Percentiles rank a stretch among this genome's conserved stretches.
These are phyloP conservation scores for Periglandula ipomoeae DNA, from an alignment of 2,329 filamentous ascomycete species.

Conservation along the genomic window DNA sequence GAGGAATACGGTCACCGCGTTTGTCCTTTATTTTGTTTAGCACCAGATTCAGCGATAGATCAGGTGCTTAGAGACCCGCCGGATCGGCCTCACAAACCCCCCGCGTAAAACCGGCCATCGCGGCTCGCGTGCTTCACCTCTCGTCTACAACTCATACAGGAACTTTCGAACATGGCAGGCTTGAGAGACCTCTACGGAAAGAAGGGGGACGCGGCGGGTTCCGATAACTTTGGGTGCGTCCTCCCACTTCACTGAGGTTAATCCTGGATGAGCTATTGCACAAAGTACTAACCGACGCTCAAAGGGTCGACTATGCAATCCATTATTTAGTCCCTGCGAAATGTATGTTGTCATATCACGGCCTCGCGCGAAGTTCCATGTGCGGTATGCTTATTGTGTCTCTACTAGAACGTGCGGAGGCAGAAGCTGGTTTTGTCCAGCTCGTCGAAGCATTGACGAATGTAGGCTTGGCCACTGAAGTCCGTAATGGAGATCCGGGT, in stretches of 20 bases:
- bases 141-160: background rate
- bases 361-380: background rate
- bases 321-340: constrained; percentile 63
- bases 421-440: constrained; percentile 66
- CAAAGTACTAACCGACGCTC: background rate
- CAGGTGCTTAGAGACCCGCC: too few species aligned
- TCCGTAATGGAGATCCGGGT: constrained; percentile 66
- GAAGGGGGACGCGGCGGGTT: constrained; percentile 16
- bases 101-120: too few species aligned
- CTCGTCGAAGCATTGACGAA: constrained; percentile 66
- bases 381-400: background rate
- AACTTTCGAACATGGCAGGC: constrained; percentile 26
- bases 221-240: constrained; percentile 32
- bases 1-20: too few species aligned
- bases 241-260: too few species aligned
- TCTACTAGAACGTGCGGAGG: constrained; percentile 53
- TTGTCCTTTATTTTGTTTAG: too few species aligned
- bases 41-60: too few species aligned
- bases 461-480: constrained; percentile 80
- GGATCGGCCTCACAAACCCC: too few species aligned
- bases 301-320: constrained; percentile 79
- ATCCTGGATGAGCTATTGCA: constrained; percentile 8
- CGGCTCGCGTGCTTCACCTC: background rate
- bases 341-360: constrained; percentile 34
- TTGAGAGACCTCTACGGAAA: constrained; percentile 23